Conservation (phyloP, 2,329 filamentous ascomycete species). For the Fusarium incarnatum region DNA sequence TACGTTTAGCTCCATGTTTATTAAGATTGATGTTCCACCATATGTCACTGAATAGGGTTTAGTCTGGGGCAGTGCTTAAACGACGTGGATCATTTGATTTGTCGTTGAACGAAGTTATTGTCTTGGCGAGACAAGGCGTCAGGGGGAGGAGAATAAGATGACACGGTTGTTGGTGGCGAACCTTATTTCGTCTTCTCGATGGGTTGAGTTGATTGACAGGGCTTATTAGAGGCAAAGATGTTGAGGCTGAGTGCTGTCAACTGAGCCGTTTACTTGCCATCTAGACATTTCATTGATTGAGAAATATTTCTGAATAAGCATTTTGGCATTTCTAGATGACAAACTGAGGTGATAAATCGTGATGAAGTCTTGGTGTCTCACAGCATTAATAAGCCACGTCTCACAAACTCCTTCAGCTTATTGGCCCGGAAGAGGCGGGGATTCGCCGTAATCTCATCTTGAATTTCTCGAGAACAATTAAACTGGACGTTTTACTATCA, state of each 20-base stretch:
- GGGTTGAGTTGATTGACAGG: background rate
- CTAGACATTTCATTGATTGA: too few species aligned
- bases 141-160: background rate
- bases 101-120: background rate
- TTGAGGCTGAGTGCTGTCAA: too few species aligned
- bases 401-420: background rate
- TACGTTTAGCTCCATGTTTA: background rate
- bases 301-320: too few species aligned
- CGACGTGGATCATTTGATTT: background rate
- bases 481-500: background rate
- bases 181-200: background rate
- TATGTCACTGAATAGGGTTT: background rate
- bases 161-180: background rate
- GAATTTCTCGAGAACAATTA: background rate
- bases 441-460: background rate
- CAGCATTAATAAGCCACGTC: constrained; percentile 1
- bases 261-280: too few species aligned
- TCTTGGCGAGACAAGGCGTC: background rate
- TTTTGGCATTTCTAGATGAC: too few species aligned
- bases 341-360: too few species aligned
- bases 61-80: background rate
- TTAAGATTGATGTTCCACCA: background rate
- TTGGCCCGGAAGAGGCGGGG: background rate
- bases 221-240: background rate
- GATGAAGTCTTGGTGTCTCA: too few species aligned